Percentiles rank a stretch among this genome's conserved stretches.
Conservation (phyloP, 495 filamentous ascomycete genomes). For the Neurospora sp. region DNA sequence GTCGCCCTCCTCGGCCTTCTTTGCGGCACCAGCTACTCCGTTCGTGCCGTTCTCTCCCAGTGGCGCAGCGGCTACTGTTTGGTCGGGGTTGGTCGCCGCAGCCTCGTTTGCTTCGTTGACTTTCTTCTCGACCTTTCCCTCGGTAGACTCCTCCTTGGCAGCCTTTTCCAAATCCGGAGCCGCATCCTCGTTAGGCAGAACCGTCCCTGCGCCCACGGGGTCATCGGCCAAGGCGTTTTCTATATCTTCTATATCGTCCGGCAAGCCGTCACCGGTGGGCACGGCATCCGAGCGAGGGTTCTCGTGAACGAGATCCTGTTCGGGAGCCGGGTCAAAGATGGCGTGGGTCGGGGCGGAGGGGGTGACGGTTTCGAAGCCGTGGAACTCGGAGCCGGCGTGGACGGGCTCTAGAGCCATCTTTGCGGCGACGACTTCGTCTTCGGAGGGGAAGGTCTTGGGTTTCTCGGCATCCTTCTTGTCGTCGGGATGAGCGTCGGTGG, state of each 20-base stretch:
- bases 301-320: neutral
- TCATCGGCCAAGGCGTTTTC: neutral
- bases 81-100: neutral
- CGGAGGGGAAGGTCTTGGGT: neutral
- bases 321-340: neutral
- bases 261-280: neutral
- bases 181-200: neutral
- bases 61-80: neutral
- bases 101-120: constrained; percentile 1
- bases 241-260: neutral
- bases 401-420: neutral
- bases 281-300: neutral
- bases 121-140: constrained; percentile 1
- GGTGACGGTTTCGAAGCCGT: neutral
- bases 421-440: neutral
- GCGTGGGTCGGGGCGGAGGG: neutral
- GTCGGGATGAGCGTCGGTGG: neutral
- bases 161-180: neutral
- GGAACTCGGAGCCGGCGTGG: neutral
- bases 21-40: neutral
- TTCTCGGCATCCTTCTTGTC: constrained; percentile 1
- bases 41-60: constrained; percentile 3
- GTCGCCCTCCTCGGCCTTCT: constrained; percentile 6
- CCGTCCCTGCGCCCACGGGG: neutral
- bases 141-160: constrained; percentile 1